Percentiles rank a stretch among this genome's conserved stretches.
phyloP scores from a whole-genome alignment of 2,329 filamentous ascomycete genomes.

The Xylaria multiplex region DNA sequence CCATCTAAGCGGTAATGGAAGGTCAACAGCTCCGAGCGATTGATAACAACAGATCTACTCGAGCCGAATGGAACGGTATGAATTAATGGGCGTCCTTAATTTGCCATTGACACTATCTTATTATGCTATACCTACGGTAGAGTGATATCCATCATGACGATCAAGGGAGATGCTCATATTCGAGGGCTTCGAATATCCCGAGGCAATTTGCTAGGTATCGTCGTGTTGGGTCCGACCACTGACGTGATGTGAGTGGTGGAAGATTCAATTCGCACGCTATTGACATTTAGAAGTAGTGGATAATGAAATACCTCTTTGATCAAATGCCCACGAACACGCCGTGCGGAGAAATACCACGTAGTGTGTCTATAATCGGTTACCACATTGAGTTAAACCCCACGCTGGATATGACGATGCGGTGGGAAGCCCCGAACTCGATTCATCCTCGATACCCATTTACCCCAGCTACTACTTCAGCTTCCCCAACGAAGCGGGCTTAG shows the following conservation, averaged over 20 bases:
- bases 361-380: not conserved
- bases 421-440: slow-evolving; percentile 11
- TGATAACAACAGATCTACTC: not conserved
- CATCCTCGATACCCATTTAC: slow-evolving; percentile 11
- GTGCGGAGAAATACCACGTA: slow-evolving; percentile 19
- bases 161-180: slow-evolving; percentile 1
- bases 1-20: slow-evolving; percentile 22
- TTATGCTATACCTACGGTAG: not conserved
- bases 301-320: not conserved
- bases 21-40: not conserved
- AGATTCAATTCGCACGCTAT: slow-evolving; percentile 21
- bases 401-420: slow-evolving; percentile 16
- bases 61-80: not conserved
- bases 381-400: slow-evolving; percentile 6
- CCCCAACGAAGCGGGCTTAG: slow-evolving; percentile 21
- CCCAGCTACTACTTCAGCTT: slow-evolving; percentile 31
- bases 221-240: not conserved
- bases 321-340: slow-evolving; percentile 1
- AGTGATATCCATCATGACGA: not conserved
- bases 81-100: not conserved
- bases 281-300: slow-evolving; percentile 5
- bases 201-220: not conserved
- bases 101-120: not conserved
- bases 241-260: slow-evolving; percentile 36
- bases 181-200: not conserved